Evolutionary conservation across 345 rosid genomes (phyloP), one percentile per base, ranked within the genome.

Genomic region (Salix suchowensis): DNA sequence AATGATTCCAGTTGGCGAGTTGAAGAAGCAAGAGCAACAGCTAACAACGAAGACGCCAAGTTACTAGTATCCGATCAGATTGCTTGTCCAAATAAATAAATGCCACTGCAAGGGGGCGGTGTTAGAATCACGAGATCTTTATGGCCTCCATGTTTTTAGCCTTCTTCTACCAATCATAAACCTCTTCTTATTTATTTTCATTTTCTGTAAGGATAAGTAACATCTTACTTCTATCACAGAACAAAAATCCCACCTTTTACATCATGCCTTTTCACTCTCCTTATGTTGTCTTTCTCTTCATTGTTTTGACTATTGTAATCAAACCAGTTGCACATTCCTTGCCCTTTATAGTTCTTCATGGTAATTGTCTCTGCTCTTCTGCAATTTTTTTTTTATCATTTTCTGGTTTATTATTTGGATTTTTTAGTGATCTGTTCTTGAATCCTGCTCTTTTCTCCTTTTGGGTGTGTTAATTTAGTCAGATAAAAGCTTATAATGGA

Each of bases 261-360:
- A 52, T 58, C 79, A 87, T 88, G 86, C 89, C 84, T 70, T 48
- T 73, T 64, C 73, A 65, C 81, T 64, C 68, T 6, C 73, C 79
- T 40, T 71, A 55, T 64, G 2, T 48, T 48, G 26, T 24, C 8
- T 65, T 71, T 9, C 1, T 81, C 34, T 62, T 85, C 52, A 19
- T 78, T 19, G 24, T 83, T 34, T 21, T 65, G 7, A n/a, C 68
- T 55, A 82, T 82, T 26, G 48, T 69, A 65, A 60, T 72, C 65
- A 19, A 84, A 71, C 86, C 88, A 5, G 77, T 85, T 76, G 83
- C 89, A 65, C 70, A 75, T 72, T 87, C 93, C 19, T 61, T 88
- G 69, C 97, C 97, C 48, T 93, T 93, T 76, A 77, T 93, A 46
- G 82, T 93, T 68, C 84, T 93, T 75, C 97, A 93, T 79, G 96